Percentiles rank a stretch among this genome's conserved stretches.
These are phyloP conservation scores for Adansonia rubrostipa DNA, from an alignment of 441 rosid genomes.

Conservation along the genomic window DNA sequence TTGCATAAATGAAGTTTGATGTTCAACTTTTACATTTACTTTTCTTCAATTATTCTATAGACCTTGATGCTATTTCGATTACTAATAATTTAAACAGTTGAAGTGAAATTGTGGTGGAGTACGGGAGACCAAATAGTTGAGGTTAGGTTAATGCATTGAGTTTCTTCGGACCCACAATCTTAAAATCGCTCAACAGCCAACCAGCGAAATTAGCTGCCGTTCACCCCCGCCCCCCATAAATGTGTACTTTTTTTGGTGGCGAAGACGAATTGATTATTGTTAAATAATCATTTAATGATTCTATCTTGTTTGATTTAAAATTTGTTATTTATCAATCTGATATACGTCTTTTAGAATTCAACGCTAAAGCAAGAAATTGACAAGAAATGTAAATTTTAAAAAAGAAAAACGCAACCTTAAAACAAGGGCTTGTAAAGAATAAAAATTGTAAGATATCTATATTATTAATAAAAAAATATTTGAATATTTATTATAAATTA, in stretches of 20 bases:
- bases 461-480: no score
- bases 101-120: no score
- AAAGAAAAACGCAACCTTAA: no score
- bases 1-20: no score
- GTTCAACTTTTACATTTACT: no score
- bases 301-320: not conserved
- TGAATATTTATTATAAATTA: no score
- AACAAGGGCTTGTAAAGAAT: no score
- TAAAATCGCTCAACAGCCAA: conserved; percentile 37
- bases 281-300: not conserved
- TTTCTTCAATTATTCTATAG: no score
- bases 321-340: not conserved
- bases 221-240: not conserved
- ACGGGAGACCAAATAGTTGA: not conserved
- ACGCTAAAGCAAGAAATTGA: not conserved
- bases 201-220: not conserved
- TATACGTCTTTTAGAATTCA: not conserved
- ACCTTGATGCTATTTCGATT: no score
- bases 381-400: not conserved
- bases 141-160: conserved; percentile 27
- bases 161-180: conserved; percentile 43
- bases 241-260: not conserved
- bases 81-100: not conserved
- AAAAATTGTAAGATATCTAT: no score
- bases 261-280: not conserved